Evolutionary conservation across 192 early-diverging fungal species (phyloP), one percentile per base, ranked within the genome.

Genomic region (Podila clonocystis): DNA sequence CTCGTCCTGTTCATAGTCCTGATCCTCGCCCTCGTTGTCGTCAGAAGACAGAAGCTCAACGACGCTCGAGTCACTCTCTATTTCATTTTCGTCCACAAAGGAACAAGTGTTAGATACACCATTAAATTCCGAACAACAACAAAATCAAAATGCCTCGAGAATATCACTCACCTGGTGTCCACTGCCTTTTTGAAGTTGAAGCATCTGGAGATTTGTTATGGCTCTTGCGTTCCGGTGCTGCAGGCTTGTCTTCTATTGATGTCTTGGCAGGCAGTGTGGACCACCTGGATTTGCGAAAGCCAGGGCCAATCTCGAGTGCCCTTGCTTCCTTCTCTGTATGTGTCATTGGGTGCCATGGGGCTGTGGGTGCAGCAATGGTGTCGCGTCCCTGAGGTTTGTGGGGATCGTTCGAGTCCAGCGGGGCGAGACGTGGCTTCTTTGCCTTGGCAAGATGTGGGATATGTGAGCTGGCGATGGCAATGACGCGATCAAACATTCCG

Each of bases 401-500:
- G 12, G 28, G 34, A 38, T 67, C 20, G 4, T n/a, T 22, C 22
- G 36, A 41, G 17, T 28, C n/a, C 5, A 45, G 36, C 4, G 38
- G 17, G 28, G 62, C 3, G 20, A 29, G 30, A 31, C 28, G 31
- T 20, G 60, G 60, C 4, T 31, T 29, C 6, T 3, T 33, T 34
- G 60, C 9, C 29, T 62, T 62, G 30, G 60, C 29, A 8, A 29
- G 60, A 4, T 28, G 19, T 31, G 31, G 38, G 22, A 64, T 50
- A 58, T 45, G 50, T 50, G 24, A n/a, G 60, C 24, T 55, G n/a
- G 77, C 77, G 2, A 72, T 36, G 12, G 70, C 55, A 41, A 80
- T 63, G 57, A 80, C 77, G 19, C 77, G 77, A 12, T 64, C 70
- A 73, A 80, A 80, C 77, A 80, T 80, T 28, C 33, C 55, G 22